phyloP scores from a whole-genome alignment of 179 eudicot species.

The Silene noctiflora region DNA sequence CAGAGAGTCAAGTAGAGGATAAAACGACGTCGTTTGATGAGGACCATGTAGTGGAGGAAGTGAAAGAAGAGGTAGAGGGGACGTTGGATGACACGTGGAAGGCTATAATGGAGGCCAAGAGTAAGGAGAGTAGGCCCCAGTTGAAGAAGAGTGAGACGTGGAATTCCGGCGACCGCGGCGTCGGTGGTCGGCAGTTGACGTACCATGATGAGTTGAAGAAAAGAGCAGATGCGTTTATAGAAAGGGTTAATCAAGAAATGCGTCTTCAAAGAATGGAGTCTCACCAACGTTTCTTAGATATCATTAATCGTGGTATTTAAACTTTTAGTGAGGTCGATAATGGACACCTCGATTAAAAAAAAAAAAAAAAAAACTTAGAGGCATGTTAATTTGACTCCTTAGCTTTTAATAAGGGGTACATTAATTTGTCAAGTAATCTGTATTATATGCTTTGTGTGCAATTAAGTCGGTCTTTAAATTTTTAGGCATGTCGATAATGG shows the following conservation, averaged over 20 bases:
- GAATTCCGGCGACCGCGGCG: slow-evolving; percentile 17
- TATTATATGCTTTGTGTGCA: too few species aligned
- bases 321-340: too few species aligned
- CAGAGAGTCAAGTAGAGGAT: neutral
- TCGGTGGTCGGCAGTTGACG: slow-evolving; percentile 3
- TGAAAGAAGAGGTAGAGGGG: neutral
- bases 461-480: too few species aligned
- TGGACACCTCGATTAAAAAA: too few species aligned
- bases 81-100: slow-evolving; percentile 28
- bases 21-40: neutral
- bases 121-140: slow-evolving; percentile 13
- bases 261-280: slow-evolving; percentile 23
- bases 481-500: too few species aligned
- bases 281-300: slow-evolving; percentile 16
- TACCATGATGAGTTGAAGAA: slow-evolving; percentile 24
- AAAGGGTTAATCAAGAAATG: slow-evolving; percentile 17
- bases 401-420: too few species aligned
- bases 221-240: slow-evolving; percentile 22
- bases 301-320: neutral
- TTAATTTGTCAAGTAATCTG: too few species aligned
- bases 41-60: neutral
- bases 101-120: slow-evolving; percentile 29
- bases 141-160: slow-evolving; percentile 25
- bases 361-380: too few species aligned
- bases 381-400: neutral